phyloP scores from a whole-genome alignment of 2,329 filamentous ascomycete genomes.

The Aspergillus uvarum region DNA sequence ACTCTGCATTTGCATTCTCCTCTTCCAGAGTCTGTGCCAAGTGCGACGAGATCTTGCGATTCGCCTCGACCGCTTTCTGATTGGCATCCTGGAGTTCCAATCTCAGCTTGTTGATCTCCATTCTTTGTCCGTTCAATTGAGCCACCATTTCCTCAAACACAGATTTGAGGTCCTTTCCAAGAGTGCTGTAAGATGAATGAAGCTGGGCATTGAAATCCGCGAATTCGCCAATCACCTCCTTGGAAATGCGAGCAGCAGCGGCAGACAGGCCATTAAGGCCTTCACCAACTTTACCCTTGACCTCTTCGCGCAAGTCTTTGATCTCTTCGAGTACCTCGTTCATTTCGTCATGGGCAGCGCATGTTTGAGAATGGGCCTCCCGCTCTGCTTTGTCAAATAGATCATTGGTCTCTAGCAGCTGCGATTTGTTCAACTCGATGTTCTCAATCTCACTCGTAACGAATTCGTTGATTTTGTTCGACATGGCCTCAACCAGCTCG shows the following conservation, averaged over 20 bases:
- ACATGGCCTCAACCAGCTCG: conserved; percentile 65
- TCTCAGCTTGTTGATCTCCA: conserved; percentile 71
- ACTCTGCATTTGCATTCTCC: conserved; percentile 69
- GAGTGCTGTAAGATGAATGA: conserved; percentile 76
- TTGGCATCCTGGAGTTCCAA: conserved; percentile 71
- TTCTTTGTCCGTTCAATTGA: conserved; percentile 72
- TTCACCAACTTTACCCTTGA: conserved; percentile 81
- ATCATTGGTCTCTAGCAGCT: conserved; percentile 68
- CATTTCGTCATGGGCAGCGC: conserved; percentile 73
- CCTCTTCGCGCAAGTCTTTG: conserved; percentile 80
- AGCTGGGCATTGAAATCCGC: conserved; percentile 79
- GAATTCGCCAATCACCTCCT: conserved; percentile 83
- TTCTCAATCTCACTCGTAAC: conserved; percentile 72
- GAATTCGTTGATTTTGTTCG: conserved; percentile 72
- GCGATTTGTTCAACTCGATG: conserved; percentile 66
- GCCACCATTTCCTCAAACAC: conserved; percentile 79
- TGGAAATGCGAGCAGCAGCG: conserved; percentile 84
- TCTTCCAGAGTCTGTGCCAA: conserved; percentile 71
- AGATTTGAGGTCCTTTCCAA: conserved; percentile 81
- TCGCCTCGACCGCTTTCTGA: conserved; percentile 66
- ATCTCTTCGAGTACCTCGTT: conserved; percentile 90
- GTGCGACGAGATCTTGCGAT: conserved; percentile 62
- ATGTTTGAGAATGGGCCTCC: conserved; percentile 57
- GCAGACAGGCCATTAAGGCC: conserved; percentile 79
- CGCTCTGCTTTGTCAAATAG: conserved; percentile 67